Percentiles rank a stretch among this genome's conserved stretches.
These are phyloP conservation scores for Termitomyces sp. DNA, from an alignment of 768 basidiomycete species.

Conservation along the genomic window DNA sequence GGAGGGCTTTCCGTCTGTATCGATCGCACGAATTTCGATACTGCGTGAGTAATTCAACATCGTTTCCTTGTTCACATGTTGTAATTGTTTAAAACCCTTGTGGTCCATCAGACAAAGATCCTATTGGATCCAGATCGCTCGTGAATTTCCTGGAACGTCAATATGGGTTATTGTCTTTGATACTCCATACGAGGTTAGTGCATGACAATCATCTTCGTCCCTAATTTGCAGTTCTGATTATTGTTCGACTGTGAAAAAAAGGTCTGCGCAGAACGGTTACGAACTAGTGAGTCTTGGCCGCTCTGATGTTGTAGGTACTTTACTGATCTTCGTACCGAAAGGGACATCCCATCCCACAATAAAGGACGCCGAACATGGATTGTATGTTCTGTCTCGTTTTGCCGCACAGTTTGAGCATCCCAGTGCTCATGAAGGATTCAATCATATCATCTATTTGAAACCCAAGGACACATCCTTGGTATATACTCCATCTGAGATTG, in stretches of 20 bases:
- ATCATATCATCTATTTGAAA: constrained; percentile 49
- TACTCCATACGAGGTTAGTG: constrained; percentile 66
- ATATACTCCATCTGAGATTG: constrained; percentile 51
- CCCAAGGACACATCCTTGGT: constrained; percentile 35
- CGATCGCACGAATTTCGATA: constrained; percentile 76
- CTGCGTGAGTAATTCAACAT: constrained; percentile 40
- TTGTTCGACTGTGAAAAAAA: constrained; percentile 29
- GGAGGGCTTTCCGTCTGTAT: constrained; percentile 72
- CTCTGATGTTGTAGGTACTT: constrained; percentile 1
- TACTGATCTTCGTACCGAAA: constrained; percentile 23
- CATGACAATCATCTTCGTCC: constrained; percentile 6
- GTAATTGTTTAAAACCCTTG: constrained; percentile 7
- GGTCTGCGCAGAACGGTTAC: constrained; percentile 61
- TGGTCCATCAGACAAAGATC: constrained; percentile 51
- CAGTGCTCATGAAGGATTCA: constrained; percentile 55
- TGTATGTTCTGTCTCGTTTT: constrained; percentile 64
- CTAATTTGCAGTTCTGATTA: constrained; percentile 3
- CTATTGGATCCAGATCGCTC: constrained; percentile 73
- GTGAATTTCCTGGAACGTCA: constrained; percentile 55
- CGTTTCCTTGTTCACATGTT: background rate
- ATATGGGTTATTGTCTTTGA: constrained; percentile 79
- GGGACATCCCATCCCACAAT: constrained; percentile 79
- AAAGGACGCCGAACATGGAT: constrained; percentile 50
- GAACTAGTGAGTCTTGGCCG: constrained; percentile 43
- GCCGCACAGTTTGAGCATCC: constrained; percentile 58